Conservation (phyloP, 225 moss, liverwort and hornwort species). For the Thuidium tamariscinum region DNA sequence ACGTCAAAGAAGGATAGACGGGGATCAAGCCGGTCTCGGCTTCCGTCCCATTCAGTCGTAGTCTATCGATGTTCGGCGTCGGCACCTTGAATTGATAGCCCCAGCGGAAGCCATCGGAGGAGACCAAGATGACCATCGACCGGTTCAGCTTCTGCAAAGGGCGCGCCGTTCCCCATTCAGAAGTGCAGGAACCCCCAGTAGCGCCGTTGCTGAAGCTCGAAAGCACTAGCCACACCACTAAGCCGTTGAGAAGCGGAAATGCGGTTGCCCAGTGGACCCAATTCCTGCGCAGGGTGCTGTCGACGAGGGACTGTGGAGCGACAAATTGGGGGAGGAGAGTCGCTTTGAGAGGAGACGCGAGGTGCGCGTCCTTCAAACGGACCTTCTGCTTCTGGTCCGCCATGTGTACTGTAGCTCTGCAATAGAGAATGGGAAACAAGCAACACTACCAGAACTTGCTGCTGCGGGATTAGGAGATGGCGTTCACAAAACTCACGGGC, state of each 20-base stretch:
- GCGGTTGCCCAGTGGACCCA: constrained; percentile 24
- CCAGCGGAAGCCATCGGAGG: constrained; percentile 55
- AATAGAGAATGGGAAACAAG: background rate
- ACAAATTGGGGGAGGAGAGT: background rate
- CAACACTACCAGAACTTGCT: background rate
- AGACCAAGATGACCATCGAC: constrained; percentile 31
- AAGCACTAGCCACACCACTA: constrained; percentile 10
- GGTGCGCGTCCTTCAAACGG: background rate
- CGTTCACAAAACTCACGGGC: background rate
- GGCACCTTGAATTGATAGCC: constrained; percentile 62
- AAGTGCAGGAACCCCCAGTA: background rate
- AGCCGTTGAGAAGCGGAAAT: constrained; percentile 1
- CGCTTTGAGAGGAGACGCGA: background rate
- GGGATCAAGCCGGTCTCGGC: constrained; percentile 73
- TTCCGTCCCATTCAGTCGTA: constrained; percentile 77
- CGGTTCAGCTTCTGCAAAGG: constrained; percentile 9
- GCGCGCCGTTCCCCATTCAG: constrained; percentile 22
- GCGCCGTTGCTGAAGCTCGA: background rate
- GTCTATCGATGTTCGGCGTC: constrained; percentile 70
- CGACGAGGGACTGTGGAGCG: background rate
- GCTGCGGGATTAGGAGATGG: background rate
- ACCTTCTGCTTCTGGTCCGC: background rate
- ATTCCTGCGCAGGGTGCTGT: background rate
- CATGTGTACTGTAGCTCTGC: background rate
- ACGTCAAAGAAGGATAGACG: constrained; percentile 73